Conservation (phyloP, 192 early-diverging fungal genomes). For the Haplosporangium gracile region DNA sequence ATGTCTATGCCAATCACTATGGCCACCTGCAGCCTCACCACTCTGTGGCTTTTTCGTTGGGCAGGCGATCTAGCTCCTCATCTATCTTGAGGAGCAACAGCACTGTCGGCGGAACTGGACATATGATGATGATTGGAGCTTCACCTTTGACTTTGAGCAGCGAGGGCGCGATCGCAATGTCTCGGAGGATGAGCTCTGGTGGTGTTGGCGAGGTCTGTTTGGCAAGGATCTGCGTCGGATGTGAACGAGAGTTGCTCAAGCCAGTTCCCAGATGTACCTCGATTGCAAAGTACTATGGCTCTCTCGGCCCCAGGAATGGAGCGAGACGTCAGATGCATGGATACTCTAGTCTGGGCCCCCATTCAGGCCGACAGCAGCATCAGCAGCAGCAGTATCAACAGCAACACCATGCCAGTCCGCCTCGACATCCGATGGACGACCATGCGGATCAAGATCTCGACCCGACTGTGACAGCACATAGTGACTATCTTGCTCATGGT, state of each 20-base stretch:
- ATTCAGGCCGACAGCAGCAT: constrained; percentile 24
- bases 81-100: constrained; percentile 31
- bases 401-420: constrained; percentile 12
- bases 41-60: constrained; percentile 27
- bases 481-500: constrained; percentile 23
- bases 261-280: constrained; percentile 46
- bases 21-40: constrained; percentile 27
- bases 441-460: constrained; percentile 11
- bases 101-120: constrained; percentile 13
- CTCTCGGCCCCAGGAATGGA: constrained; percentile 14
- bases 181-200: constrained; percentile 51
- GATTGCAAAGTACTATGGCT: constrained; percentile 51
- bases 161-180: constrained; percentile 39
- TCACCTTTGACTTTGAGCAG: background rate
- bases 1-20: constrained; percentile 19
- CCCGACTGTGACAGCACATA: constrained; percentile 5
- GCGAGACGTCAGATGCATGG: constrained; percentile 13
- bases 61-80: constrained; percentile 43
- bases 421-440: constrained; percentile 22
- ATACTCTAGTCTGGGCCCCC: constrained; percentile 32
- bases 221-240: constrained; percentile 52
- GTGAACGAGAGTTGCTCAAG: constrained; percentile 50
- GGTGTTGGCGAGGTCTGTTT: constrained; percentile 51
- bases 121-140: constrained; percentile 23
- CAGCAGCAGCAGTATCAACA: constrained; percentile 1